Percentiles rank a stretch among this genome's conserved stretches.
These are phyloP conservation scores for Coemansia sp. DNA, from an alignment of 371 early-diverging fungal genomes.

Conservation along the genomic window DNA sequence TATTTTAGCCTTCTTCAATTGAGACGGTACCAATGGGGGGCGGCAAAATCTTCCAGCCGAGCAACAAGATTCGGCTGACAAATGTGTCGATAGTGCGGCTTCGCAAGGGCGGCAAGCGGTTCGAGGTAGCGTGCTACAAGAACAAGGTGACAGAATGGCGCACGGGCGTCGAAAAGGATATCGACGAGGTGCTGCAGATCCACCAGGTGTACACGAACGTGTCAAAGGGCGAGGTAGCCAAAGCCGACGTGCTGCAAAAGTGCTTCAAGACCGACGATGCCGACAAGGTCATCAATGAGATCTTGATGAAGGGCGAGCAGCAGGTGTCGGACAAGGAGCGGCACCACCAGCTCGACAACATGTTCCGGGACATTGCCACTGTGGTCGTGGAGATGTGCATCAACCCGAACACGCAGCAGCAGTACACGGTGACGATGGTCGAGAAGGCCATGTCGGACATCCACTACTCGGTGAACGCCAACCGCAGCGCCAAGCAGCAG, in stretches of 20 bases:
- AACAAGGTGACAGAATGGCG: constrained; percentile 99
- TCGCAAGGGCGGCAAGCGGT: constrained; percentile 95
- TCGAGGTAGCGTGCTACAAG: constrained; percentile 98
- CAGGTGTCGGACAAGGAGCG: constrained; percentile 97
- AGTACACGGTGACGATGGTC: constrained; percentile 95
- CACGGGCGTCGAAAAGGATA: constrained; percentile 88
- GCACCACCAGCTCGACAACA: constrained; percentile 74
- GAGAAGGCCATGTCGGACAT: constrained; percentile 95
- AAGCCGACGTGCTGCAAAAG: constrained; percentile 80
- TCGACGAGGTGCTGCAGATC: constrained; percentile 95
- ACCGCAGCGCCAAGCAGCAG: constrained; percentile 77
- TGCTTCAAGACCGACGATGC: constrained; percentile 86
- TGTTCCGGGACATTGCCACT: constrained; percentile 88
- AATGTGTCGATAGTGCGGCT: constrained; percentile 95
- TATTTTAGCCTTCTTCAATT: not conserved
- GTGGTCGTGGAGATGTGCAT: constrained; percentile 92
- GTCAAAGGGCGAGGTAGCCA: constrained; percentile 93
- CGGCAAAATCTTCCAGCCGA: constrained; percentile 46
- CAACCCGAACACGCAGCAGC: constrained; percentile 92
- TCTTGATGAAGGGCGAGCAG: constrained; percentile 91
- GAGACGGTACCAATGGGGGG: constrained; percentile 21
- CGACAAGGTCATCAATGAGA: constrained; percentile 84
- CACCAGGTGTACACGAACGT: constrained; percentile 92
- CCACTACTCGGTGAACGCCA: constrained; percentile 86
- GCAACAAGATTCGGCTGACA: constrained; percentile 65